Conservation (phyloP, 164 flowering plant genomes). For the Chloranthus sessilifolius region DNA sequence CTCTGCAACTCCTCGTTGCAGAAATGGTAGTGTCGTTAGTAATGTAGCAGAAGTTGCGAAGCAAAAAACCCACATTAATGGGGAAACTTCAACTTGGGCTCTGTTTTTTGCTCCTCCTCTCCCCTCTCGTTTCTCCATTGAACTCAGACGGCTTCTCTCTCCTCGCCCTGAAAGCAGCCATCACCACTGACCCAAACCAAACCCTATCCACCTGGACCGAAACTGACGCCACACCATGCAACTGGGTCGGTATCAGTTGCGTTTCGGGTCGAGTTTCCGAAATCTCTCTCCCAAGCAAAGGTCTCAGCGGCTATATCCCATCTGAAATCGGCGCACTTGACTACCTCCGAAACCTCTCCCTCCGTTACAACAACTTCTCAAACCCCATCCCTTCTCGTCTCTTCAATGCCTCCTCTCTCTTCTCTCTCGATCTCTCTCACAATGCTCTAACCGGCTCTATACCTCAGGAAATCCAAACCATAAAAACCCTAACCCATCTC, state of each 20-base stretch:
- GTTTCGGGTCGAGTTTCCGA: constrained; percentile 38
- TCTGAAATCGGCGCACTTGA: constrained; percentile 72
- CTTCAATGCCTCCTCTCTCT: constrained; percentile 48
- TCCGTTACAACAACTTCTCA: constrained; percentile 57
- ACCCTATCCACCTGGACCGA: constrained; percentile 58
- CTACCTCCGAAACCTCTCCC: constrained; percentile 43
- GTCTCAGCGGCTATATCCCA: constrained; percentile 77
- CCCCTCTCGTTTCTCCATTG: constrained; percentile 25
- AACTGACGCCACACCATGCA: constrained; percentile 58
- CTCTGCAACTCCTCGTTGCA: constrained; percentile 15
- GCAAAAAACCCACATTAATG: no score
- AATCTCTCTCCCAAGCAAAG: constrained; percentile 40
- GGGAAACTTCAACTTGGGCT: no score
- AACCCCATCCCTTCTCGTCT: constrained; percentile 47
- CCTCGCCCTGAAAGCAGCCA: constrained; percentile 83
- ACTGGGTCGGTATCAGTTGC: constrained; percentile 72
- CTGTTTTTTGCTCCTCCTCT: constrained; percentile 9
- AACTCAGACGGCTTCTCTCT: constrained; percentile 88
- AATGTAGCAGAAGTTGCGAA: no score
- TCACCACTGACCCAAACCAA: constrained; percentile 54
- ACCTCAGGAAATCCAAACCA: constrained; percentile 40
- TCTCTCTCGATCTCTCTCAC: constrained; percentile 60
- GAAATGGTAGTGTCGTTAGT: no score
- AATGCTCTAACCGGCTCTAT: constrained; percentile 63
- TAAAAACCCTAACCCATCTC: constrained; percentile 32